Base-by-base conservation (phyloP, 2,329 filamentous ascomycete species). In the Alternaria atra region DNA sequence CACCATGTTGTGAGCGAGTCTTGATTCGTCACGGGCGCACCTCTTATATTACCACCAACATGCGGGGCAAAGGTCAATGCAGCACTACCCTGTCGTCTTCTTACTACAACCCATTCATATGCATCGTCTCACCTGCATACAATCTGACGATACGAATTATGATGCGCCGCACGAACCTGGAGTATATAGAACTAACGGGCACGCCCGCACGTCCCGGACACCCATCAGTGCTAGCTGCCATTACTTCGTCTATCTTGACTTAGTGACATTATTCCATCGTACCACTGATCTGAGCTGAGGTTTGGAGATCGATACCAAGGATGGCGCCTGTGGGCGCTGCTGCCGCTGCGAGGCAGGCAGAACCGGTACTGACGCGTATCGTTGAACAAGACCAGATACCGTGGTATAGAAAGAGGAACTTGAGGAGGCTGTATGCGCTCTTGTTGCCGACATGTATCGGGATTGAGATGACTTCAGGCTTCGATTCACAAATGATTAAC, bases 341-440 rank as follows among this genome's bases (percentile, higher is more conserved):
- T 17, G 58, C 57, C 52, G 55, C 58, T 34, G 61, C 64, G 27
- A 54, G 61, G 53, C 66, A 64, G 39, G 69, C 76, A n/a, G 80
- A 81, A 56, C 79, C 79, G 15, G 65, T 81, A 46, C 63, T 82
- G 58, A 79, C 79, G 30, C 75, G 75, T 51, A 69, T 82, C 47
- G 78, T 81, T 12, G 72, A 79, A 25, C 69, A 78, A 54, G 80
- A 82, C 63, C 74, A 65, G 35, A 69, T 78, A 9, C 67, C 73
- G 52, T 82, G 80, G 80, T 81, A 77, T 57, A 71, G 67, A 58
- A 80, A 80, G 63, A 65, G 37, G 43, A 77, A 81, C 59, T 60
- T 79, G 9, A 70, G 77, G 60, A 52, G 64, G 43, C 62, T 80
- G 25, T 80, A 80, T 55, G 44, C 77, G n/a, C 52, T 78, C 20